Conservation (phyloP, 2,329 filamentous ascomycete genomes). For the Aspergillus hiratsukae region DNA sequence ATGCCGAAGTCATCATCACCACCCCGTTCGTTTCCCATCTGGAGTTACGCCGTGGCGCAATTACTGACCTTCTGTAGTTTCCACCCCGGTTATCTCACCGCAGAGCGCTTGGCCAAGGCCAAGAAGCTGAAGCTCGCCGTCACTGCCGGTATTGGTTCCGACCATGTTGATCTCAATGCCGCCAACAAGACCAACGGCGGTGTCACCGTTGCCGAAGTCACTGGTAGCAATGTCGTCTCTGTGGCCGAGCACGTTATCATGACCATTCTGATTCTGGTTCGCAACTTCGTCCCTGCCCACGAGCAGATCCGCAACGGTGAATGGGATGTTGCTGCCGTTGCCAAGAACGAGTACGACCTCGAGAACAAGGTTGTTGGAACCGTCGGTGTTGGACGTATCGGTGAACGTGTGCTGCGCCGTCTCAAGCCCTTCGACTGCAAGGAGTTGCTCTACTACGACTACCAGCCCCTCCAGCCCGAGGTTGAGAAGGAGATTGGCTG, state of each 20-base stretch:
- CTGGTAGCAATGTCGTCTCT: slow-evolving; percentile 95
- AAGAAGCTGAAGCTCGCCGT: slow-evolving; percentile 98
- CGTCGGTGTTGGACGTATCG: slow-evolving; percentile 94
- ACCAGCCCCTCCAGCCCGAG: slow-evolving; percentile 86
- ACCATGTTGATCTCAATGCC: slow-evolving; percentile 94
- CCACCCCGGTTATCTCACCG: slow-evolving; percentile 96
- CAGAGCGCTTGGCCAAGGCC: slow-evolving; percentile 91
- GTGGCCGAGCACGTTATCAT: slow-evolving; percentile 99
- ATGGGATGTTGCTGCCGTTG: slow-evolving; percentile 92
- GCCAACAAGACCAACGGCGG: slow-evolving; percentile 99
- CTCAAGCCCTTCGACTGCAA: slow-evolving; percentile 99
- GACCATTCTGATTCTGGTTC: slow-evolving; percentile 93
- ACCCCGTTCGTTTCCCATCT: slow-evolving; percentile 65
- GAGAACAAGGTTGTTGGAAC: slow-evolving; percentile 97
- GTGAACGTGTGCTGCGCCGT: slow-evolving; percentile 92
- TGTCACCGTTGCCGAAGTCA: slow-evolving; percentile 95
- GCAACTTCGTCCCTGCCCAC: slow-evolving; percentile 98
- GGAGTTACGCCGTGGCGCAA: background rate
- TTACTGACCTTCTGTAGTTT: slow-evolving; percentile 56
- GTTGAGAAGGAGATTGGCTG: slow-evolving; percentile 93
- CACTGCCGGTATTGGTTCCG: slow-evolving; percentile 95
- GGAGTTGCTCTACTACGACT: slow-evolving; percentile 98
- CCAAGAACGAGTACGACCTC: slow-evolving; percentile 98
- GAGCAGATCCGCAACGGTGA: slow-evolving; percentile 85
- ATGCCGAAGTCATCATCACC: slow-evolving; percentile 98